Base-by-base conservation (phyloP, 2,329 filamentous ascomycete genomes). In the Fusarium illudens region DNA sequence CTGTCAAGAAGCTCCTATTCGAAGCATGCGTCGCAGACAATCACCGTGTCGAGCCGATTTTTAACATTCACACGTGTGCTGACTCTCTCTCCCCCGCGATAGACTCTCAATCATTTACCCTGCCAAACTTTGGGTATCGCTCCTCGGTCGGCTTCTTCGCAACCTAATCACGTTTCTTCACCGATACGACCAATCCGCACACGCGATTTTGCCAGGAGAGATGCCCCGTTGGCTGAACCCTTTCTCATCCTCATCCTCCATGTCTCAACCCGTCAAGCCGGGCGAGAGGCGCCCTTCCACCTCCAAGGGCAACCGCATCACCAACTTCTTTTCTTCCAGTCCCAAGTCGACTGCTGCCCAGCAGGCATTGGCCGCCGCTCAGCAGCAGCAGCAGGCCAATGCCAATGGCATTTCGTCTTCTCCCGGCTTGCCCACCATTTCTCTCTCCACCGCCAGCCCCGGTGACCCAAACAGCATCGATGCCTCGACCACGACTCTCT, bases 361-460 rank as follows among this genome's bases (percentile, higher is more conserved):
- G 75, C 89, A 92, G 73, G 86, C 89, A 62, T 86, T 93, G 49
- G 85, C 91, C 75, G 84, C 87, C 64, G 88, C 90, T 75, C 88
- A 92, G 77, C 88, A 92, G 77, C 88, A 91, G 70, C 78, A 84
- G 72, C 78, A 79, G 61, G 58, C 68, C 60, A 80, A 80, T 63
- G 76, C 87, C 53, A 86, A 89, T 60, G 86, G 89, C 65, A 90
- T 93, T 75, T 90, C 89, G 68, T 87, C 89, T 60, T 86, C 93
- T 39, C 90, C 91, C 68, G 92, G 93, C 49, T 84, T 97, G 73
- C 95, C 95, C 36, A 95, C 91, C 56, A 97, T 98, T 75, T 97
- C 93, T 39, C 86, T 98, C 60, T 97, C 95, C 12, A 94, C 93
- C 39, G 93, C 93, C 51, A 92, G 89, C 29, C 91, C 89, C 67